Evolutionary conservation across 805 yeast genomes (phyloP), one percentile per base, ranked within the genome.

Genomic region (Kluyveromyces wickerhamii): DNA sequence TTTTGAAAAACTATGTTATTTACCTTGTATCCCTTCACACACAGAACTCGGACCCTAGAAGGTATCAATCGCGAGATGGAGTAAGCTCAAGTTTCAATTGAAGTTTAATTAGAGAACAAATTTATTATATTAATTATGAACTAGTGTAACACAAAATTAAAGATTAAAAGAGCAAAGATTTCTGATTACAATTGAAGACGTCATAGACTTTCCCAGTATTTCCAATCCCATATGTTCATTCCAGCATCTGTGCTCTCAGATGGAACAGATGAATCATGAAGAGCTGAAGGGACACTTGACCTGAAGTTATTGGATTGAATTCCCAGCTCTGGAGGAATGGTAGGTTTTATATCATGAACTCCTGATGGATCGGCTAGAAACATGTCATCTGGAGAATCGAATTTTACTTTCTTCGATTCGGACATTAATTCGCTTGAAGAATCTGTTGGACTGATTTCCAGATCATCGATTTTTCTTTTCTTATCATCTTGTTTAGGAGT

Each of bases 321-420:
- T 21, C 16, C 26, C 5, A 21, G 11, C n/a, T 30, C 33, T 4
- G 19, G 11, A 15, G 33, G 33, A 6, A 30, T 9, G 11, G 10
- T 11, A 21, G 14, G 26, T 21, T 30, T 30, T 10, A 18, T 15
- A 7, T 30, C 33, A 5, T 36, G 35, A 8, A 30, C 12, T 6
- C 28, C 28, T 11, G 29, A 22, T 4, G 39, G 38, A 3, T 42
- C 45, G n/a, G 40, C 35, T 4, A 45, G 37, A 34, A 51, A 54
- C 42, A 49, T 37, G 36, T 57, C 60, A 30, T 54, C 62, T 3
- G 62, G 62, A 9, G 60, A 54, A 37, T 57, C 60, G 17, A 57
- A 32, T 29, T 57, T 57, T 11, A 57, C 39, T 26, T 47, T 52
- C 39, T 57, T 57, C 11, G 62, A 54, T 7, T 57, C 62, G 25